Evolutionary conservation across 2,329 filamentous ascomycete species (phyloP).

Genomic region (Metarhizium guizhouense): DNA sequence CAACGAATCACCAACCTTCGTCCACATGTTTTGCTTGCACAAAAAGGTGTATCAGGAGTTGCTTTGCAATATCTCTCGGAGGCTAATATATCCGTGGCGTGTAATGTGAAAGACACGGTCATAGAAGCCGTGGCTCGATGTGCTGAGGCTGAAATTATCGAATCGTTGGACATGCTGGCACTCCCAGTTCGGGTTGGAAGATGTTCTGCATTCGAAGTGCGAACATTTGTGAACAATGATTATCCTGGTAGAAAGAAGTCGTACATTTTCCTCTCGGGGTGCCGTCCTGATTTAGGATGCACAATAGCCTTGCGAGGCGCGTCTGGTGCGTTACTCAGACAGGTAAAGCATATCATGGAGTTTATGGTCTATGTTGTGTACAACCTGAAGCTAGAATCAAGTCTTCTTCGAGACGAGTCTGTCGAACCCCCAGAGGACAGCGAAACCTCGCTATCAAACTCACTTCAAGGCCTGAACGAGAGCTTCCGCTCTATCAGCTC

Average conservation of each 20-base stretch:
- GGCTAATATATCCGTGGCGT: conserved; percentile 84
- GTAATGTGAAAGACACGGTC: conserved; percentile 94
- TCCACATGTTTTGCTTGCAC: conserved; percentile 81
- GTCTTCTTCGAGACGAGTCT: conserved; percentile 85
- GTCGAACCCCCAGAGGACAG: conserved; percentile 66
- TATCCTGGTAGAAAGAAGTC: conserved; percentile 75
- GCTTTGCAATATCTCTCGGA: conserved; percentile 82
- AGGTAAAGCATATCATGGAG: conserved; percentile 88
- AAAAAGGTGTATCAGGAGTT: conserved; percentile 85
- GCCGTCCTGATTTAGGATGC: conserved; percentile 80
- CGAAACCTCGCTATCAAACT: conserved; percentile 31
- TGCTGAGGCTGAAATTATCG: conserved; percentile 84
- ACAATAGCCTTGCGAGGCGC: conserved; percentile 88
- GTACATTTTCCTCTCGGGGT: conserved; percentile 91
- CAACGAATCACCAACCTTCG: conserved; percentile 80
- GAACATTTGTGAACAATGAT: conserved; percentile 80
- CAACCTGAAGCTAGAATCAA: conserved; percentile 92
- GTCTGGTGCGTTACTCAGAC: conserved; percentile 58
- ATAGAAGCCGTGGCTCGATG: conserved; percentile 91
- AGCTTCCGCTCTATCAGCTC: conserved; percentile 26
- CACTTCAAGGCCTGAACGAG: conserved; percentile 31
- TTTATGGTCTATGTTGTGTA: conserved; percentile 99
- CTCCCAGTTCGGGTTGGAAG: conserved; percentile 63
- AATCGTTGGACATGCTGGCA: conserved; percentile 88
- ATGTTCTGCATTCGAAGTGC: conserved; percentile 85